phyloP scores from a whole-genome alignment of 2,329 filamentous ascomycete genomes.

The Rutstroemia sp. region DNA sequence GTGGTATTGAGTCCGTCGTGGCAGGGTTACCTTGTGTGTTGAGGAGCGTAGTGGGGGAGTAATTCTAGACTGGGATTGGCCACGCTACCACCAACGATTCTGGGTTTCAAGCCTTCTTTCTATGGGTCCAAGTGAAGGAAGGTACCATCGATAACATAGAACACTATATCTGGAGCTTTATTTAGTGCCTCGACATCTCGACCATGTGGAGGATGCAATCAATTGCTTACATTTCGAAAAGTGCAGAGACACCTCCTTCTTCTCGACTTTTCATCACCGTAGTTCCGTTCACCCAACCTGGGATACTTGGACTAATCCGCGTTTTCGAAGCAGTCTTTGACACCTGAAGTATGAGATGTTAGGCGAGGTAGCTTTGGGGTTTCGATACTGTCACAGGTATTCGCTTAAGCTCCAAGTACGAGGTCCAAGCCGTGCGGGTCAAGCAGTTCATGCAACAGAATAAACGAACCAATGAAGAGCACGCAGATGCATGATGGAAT shows the following conservation, averaged over 20 bases:
- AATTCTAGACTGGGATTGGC: slow-evolving; percentile 8
- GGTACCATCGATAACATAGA: neutral
- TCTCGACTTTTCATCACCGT: neutral
- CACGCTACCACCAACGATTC: slow-evolving; percentile 12
- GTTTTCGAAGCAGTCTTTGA: slow-evolving; percentile 10
- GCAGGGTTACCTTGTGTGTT: slow-evolving; percentile 7
- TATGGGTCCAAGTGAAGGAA: slow-evolving; percentile 3
- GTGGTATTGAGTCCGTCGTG: slow-evolving; percentile 17
- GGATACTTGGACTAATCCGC: slow-evolving; percentile 1
- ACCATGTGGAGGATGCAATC: neutral
- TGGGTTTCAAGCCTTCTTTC: slow-evolving; percentile 16
- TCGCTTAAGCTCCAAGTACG: slow-evolving; percentile 21
- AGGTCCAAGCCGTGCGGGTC: slow-evolving; percentile 11
- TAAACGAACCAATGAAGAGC: neutral
- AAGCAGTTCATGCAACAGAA: slow-evolving; percentile 17
- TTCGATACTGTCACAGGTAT: slow-evolving; percentile 26
- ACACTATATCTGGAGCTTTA: neutral
- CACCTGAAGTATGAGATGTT: slow-evolving; percentile 15
- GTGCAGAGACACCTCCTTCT: neutral
- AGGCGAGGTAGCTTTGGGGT: slow-evolving; percentile 23
- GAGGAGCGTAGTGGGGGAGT: slow-evolving; percentile 9
- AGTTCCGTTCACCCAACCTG: neutral
- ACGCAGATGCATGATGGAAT: neutral
- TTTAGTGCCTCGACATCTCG: neutral
- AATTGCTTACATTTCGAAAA: neutral